A percentile compares a stretch with the other conserved stretches of the same genome.
Conservation (phyloP, 192 early-diverging fungal genomes). For the Linnemannia schmuckeri region DNA sequence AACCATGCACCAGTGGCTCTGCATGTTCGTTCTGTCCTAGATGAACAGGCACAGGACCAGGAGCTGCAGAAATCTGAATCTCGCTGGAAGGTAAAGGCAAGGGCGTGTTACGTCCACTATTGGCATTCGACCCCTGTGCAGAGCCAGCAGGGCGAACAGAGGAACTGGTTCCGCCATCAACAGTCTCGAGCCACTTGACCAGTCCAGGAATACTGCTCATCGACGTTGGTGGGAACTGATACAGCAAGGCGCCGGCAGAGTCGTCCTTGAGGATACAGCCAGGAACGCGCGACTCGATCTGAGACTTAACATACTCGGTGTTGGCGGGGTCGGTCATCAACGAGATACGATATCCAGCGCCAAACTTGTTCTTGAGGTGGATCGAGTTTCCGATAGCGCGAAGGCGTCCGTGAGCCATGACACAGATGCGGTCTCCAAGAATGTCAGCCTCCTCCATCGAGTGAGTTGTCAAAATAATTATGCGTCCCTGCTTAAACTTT, state of each 20-base stretch:
- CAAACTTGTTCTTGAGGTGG: constrained; percentile 80
- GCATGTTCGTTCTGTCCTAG: neutral
- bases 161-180: constrained; percentile 32
- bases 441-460: constrained; percentile 81
- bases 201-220: constrained; percentile 63
- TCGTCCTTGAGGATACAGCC: constrained; percentile 76
- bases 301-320: constrained; percentile 61
- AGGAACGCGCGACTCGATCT: constrained; percentile 61
- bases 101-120: constrained; percentile 41
- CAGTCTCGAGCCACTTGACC: constrained; percentile 70
- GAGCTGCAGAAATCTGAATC: neutral
- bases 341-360: constrained; percentile 78
- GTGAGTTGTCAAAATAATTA: constrained; percentile 81
- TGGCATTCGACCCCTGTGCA: constrained; percentile 26
- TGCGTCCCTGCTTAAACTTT: constrained; percentile 79
- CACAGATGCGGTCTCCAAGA: constrained; percentile 71
- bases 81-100: neutral
- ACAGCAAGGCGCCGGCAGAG: constrained; percentile 75
- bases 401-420: constrained; percentile 75
- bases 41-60: neutral
- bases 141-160: neutral
- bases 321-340: constrained; percentile 67
- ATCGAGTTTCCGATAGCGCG: constrained; percentile 73
- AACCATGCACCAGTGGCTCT: constrained; percentile 46
- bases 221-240: constrained; percentile 69